Conservation (phyloP, 331 rosid species). For the Malus hybrid region DNA sequence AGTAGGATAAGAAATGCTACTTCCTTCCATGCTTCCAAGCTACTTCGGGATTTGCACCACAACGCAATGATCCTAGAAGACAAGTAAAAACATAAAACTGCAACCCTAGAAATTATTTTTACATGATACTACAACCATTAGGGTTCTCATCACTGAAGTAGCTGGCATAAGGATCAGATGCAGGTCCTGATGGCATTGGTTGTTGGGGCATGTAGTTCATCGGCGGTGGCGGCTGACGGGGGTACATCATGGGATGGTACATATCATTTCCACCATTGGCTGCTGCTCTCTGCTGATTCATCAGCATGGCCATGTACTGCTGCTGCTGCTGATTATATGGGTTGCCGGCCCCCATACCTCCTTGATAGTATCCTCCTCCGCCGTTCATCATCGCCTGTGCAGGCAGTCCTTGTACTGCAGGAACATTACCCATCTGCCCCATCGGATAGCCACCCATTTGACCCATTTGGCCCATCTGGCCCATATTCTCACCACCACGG, state of each 20-base stretch:
- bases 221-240: constrained; percentile 30
- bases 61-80: constrained; percentile 11
- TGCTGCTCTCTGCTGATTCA: constrained; percentile 39
- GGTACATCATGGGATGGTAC: constrained; percentile 77
- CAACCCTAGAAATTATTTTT: constrained; percentile 9
- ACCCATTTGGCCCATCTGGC: not conserved
- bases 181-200: constrained; percentile 26
- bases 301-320: constrained; percentile 83
- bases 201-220: constrained; percentile 51
- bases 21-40: not conserved
- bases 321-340: constrained; percentile 28
- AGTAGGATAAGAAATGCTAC: constrained; percentile 22
- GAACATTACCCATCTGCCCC: constrained; percentile 34
- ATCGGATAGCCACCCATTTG: constrained; percentile 32
- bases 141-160: constrained; percentile 81
- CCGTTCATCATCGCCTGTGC: constrained; percentile 48
- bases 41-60: not conserved
- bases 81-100: not conserved
- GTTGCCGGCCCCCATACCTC: constrained; percentile 28
- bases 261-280: constrained; percentile 48
- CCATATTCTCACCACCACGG: not conserved
- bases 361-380: constrained; percentile 60
- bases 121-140: constrained; percentile 75
- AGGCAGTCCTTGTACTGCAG: constrained; percentile 85
- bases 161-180: constrained; percentile 45